A percentile compares a stretch with the other conserved stretches of the same genome.
phyloP scores from a whole-genome alignment of 2,329 filamentous ascomycete species.

The Rhynchosporium secalis region DNA sequence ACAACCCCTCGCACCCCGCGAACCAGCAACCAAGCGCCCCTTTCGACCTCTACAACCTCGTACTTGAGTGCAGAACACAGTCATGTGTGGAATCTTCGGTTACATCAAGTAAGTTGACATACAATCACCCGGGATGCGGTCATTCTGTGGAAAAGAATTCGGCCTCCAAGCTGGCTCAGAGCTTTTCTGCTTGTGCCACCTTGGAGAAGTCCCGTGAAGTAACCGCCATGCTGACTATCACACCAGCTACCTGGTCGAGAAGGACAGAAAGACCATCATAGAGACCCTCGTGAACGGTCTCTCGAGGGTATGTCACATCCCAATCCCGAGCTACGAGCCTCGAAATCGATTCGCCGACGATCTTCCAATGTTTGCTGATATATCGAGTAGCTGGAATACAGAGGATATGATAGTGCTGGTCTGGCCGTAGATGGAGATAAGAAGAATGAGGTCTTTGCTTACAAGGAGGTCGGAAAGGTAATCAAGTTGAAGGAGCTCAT shows the following conservation, averaged over 20 bases:
- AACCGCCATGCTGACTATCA: slow-evolving; percentile 8
- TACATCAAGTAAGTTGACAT: slow-evolving; percentile 17
- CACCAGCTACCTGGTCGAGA: slow-evolving; percentile 92
- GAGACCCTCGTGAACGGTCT: slow-evolving; percentile 96
- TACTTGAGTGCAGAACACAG: slow-evolving; percentile 8
- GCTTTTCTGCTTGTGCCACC: background rate
- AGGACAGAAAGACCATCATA: slow-evolving; percentile 94
- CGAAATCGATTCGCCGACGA: background rate
- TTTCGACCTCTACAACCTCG: background rate
- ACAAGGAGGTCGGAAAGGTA: slow-evolving; percentile 99
- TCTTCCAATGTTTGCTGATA: background rate
- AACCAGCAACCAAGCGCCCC: slow-evolving; percentile 8
- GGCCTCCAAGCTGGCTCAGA: background rate
- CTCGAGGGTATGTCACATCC: slow-evolving; percentile 54
- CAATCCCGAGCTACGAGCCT: background rate
- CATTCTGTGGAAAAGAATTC: background rate
- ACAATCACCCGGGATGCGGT: background rate
- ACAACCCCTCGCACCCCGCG: slow-evolving; percentile 6
- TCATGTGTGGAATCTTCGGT: slow-evolving; percentile 20
- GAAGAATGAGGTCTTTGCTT: slow-evolving; percentile 95
- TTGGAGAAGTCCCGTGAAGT: background rate
- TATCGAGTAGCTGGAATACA: slow-evolving; percentile 72
- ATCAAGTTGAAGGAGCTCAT: slow-evolving; percentile 94
- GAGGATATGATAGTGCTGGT: slow-evolving; percentile 96
- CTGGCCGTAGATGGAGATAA: slow-evolving; percentile 96